Evolutionary conservation across 2,329 filamentous ascomycete genomes (phyloP), one percentile per base, ranked within the genome.

Genomic region (Aspergillus neoniger): DNA sequence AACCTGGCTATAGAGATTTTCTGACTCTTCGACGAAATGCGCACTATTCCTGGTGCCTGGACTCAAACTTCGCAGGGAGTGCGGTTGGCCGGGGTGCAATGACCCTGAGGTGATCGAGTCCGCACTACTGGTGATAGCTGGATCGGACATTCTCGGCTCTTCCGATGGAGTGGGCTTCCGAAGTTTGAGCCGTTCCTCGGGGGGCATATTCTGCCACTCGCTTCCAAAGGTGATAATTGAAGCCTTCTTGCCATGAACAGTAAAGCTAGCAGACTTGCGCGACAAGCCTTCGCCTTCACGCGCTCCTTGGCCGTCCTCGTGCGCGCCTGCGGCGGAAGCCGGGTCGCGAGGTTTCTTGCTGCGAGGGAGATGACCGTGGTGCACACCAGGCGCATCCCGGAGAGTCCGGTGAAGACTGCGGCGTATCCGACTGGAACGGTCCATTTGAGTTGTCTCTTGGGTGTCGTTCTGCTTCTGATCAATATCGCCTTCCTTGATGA

Each of bases 221-320:
- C 88, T 88, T 8, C 93, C 92, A 73, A 99, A 96, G n/a, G 91
- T 96, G 67, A 99, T 91, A 58, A 99, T 91, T 1, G 92, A 96
- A 2, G 95, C 95, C 77, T 99, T 98, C 81, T 98, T 99, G 62
- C 95, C 94, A 71, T 99, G 95, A 4, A 99, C 88, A 4, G 95
- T 96, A 75, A 99, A 99, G 69, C 91, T 96, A 5, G 92, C 92
- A 12, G 91, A 87, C 12, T 90, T 89, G 51, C 95, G 87, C 6
- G 90, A 82, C 12, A 99, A 82, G 10, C 90, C 87, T 67, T 91
- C 90, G 39, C 72, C 90, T 80, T 78, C 84, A 69, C 61, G 59
- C n/a, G 67, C 61, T 17, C 64, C 75, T 71, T 70, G 74, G 52
- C 70, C 79, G 17, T 86, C 85, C 36, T 86, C 85, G 10, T 76